Evolutionary conservation across 768 basidiomycete genomes (phyloP).

Genomic region (Pleurotus tuoliensis): DNA sequence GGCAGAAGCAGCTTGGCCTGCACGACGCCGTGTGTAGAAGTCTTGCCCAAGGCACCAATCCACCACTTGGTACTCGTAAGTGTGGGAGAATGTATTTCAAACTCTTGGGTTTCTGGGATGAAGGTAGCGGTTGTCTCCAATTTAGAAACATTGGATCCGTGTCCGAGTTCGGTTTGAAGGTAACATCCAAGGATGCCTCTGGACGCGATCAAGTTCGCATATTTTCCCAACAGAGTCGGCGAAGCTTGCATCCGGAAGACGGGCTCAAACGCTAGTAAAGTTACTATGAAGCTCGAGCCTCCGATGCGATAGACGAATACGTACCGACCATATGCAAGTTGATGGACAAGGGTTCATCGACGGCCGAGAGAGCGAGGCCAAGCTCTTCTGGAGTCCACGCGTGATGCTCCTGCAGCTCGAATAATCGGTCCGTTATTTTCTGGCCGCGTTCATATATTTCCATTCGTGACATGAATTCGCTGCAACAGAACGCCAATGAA

Average conservation of each 20-base stretch:
- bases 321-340: conserved; percentile 31
- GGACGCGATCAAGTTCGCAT: conserved; percentile 42
- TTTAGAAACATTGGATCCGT: conserved; percentile 65
- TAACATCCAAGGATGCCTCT: conserved; percentile 70
- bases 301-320: conserved; percentile 10
- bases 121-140: conserved; percentile 79
- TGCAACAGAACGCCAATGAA: conserved; percentile 17
- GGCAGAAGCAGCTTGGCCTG: conserved; percentile 73
- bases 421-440: conserved; percentile 49
- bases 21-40: conserved; percentile 70
- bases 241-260: conserved; percentile 63
- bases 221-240: conserved; percentile 46
- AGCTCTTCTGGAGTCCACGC: conserved; percentile 50
- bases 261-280: conserved; percentile 56
- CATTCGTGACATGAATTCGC: conserved; percentile 54
- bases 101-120: conserved; percentile 60
- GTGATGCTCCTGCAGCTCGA: conserved; percentile 53
- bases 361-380: conserved; percentile 36
- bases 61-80: conserved; percentile 81
- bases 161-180: conserved; percentile 75
- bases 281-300: conserved; percentile 10
- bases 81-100: conserved; percentile 74
- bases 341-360: conserved; percentile 55
- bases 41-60: conserved; percentile 71
- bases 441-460: conserved; percentile 56